Percentiles rank a stretch among this genome's conserved stretches.
These are phyloP conservation scores for Diaporthe eres DNA, from an alignment of 2,329 filamentous ascomycete species.

Conservation along the genomic window DNA sequence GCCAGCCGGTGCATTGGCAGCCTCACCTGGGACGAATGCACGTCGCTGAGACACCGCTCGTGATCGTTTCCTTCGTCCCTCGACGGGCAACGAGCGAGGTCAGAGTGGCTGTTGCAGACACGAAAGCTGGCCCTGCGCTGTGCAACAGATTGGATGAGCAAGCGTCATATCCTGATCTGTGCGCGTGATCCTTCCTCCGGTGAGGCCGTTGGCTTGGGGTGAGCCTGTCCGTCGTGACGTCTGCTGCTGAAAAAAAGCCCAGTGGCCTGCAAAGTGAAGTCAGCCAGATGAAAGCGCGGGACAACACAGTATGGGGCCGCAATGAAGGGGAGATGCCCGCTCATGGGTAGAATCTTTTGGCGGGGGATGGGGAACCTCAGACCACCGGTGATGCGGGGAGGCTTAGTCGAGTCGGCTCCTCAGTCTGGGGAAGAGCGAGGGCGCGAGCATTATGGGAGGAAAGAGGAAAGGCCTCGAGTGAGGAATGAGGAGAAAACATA, in stretches of 20 bases:
- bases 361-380: constrained; percentile 32
- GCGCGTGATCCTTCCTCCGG: constrained; percentile 19
- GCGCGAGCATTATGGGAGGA: constrained; percentile 27
- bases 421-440: constrained; percentile 36
- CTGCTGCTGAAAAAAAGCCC: constrained; percentile 13
- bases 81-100: not conserved
- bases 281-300: constrained; percentile 2
- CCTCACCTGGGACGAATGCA: not conserved
- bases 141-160: constrained; percentile 27
- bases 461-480: constrained; percentile 34
- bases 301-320: not conserved
- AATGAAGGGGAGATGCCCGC: not conserved
- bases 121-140: not conserved
- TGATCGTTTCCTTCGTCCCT: not conserved
- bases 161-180: constrained; percentile 29
- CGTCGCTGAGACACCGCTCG: not conserved
- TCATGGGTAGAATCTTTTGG: not conserved
- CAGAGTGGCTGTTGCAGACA: constrained; percentile 5
- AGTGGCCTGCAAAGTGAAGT: constrained; percentile 33
- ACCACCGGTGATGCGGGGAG: constrained; percentile 33
- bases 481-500: constrained; percentile 41
- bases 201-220: constrained; percentile 32
- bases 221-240: constrained; percentile 38
- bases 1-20: not conserved
- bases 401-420: constrained; percentile 8